Evolutionary conservation across 148 eudicot species (phyloP), one percentile per base, ranked within the genome.

Genomic region (Selenicereus undatus): DNA sequence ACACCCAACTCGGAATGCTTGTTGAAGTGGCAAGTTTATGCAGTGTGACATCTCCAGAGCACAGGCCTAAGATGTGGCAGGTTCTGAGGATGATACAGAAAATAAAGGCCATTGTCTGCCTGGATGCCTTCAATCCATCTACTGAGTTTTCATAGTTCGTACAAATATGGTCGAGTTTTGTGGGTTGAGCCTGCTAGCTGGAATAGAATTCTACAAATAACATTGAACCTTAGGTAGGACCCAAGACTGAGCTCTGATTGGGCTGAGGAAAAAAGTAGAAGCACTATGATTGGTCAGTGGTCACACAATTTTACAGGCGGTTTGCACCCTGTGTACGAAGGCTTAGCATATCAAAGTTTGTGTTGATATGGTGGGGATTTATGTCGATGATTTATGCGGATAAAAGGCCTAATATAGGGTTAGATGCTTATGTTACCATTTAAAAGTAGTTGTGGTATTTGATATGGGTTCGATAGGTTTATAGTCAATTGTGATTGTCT

Each of bases 51-150:
- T 95, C 98, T 18, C 96, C 95, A 0, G 94, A 95, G 70, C 97
- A 95, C 70, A 85, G 97, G 83, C 98, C 98, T 0, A 81, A 90
- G 22, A 95, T 90, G 91, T 83, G 94, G 89, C 95, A 95, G 60
- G 97, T 89, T 80, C 70, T 95, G 86, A 91, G 90, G 81, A 90
- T 91, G 94, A 89, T 93, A 81, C 95, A 89, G 71, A 91, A 88
- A 79, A 90, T 95, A 26, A 93, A 95, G 86, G 86, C 78, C 65
- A 81, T 81, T 65, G 86, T 81, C 3, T 77, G 65, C 30, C 54
- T 78, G 1, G 83, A 84, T 32, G 70, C 58, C 26, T 36, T 77
- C 52, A 56, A 78, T 74, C 52, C 81, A 32, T 78, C 84, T 52
- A 54, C 81, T 5, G 76, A 72, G 12, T 81, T 72, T 73, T 56